Evolutionary conservation across 306 rosid genomes (phyloP).

Genomic region (cucumber (Cucumis sativus)): DNA sequence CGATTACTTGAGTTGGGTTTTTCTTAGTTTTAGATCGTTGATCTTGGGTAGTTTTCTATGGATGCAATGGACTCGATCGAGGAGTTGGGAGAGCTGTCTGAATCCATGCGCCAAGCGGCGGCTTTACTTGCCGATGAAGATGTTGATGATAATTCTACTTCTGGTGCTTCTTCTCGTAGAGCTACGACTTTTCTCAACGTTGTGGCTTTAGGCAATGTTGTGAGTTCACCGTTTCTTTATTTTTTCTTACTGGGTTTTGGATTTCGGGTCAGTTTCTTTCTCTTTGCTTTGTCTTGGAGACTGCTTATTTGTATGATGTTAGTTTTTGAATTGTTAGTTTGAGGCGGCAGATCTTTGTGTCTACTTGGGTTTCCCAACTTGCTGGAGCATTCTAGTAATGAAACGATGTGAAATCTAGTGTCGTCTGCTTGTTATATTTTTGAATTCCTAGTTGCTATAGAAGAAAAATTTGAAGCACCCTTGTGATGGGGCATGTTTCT

Average conservation of each 20-base stretch:
- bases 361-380: neutral
- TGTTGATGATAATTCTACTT: slow-evolving; percentile 48
- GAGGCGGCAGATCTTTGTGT: slow-evolving; percentile 13
- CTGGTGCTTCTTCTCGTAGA: slow-evolving; percentile 44
- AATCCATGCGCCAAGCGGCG: slow-evolving; percentile 81
- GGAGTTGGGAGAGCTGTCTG: slow-evolving; percentile 71
- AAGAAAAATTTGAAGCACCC: neutral
- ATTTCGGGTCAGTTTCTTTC: neutral
- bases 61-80: slow-evolving; percentile 88
- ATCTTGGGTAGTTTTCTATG: slow-evolving; percentile 5
- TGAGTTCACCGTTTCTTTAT: slow-evolving; percentile 27
- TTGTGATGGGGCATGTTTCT: neutral
- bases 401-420: neutral
- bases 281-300: too few species aligned
- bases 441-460: neutral
- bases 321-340: neutral
- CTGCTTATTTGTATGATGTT: too few species aligned
- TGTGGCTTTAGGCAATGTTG: slow-evolving; percentile 92
- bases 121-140: slow-evolving; percentile 91
- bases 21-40: slow-evolving; percentile 22
- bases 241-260: neutral
- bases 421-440: neutral
- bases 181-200: slow-evolving; percentile 82
- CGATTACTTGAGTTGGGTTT: neutral
- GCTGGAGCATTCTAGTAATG: neutral